A percentile compares a stretch with the other conserved stretches of the same genome.
Evolutionary conservation across 805 yeast species (phyloP).

Genomic region (Sungouiella blattae): DNA sequence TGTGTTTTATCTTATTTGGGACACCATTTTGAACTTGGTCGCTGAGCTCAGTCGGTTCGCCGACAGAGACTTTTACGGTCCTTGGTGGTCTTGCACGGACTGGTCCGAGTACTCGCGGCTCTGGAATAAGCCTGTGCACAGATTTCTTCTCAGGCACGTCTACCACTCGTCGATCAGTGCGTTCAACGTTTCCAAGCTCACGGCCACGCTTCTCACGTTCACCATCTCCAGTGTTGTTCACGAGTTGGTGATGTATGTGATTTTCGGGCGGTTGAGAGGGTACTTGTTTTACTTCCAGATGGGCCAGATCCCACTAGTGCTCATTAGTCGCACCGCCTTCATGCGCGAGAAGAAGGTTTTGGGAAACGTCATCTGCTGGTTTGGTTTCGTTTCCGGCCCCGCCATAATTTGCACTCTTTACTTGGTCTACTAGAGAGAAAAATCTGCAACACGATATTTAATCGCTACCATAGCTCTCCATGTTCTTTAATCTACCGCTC

Average conservation of each 20-base stretch:
- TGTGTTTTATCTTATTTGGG: conserved; percentile 91
- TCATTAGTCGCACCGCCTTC: conserved; percentile 55
- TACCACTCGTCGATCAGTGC: conserved; percentile 87
- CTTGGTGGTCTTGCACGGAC: conserved; percentile 95
- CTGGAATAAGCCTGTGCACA: conserved; percentile 95
- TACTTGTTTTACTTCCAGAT: conserved; percentile 79
- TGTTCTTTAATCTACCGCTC: too few species aligned
- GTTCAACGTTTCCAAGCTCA: conserved; percentile 55
- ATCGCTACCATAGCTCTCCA: conserved; percentile 1
- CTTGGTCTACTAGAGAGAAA: conserved; percentile 39
- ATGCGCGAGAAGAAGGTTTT: conserved; percentile 54
- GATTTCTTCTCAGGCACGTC: conserved; percentile 85
- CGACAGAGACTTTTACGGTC: conserved; percentile 89
- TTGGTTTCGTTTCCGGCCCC: conserved; percentile 88
- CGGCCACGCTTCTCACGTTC: conserved; percentile 78
- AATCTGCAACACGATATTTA: background rate
- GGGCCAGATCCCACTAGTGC: conserved; percentile 80
- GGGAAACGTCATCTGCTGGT: conserved; percentile 86
- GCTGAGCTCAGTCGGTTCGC: conserved; percentile 87
- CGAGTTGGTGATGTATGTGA: conserved; percentile 87
- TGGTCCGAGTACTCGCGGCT: conserved; percentile 92
- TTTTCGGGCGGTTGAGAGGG: conserved; percentile 76
- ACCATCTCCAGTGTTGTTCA: conserved; percentile 79
- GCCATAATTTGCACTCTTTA: conserved; percentile 82
- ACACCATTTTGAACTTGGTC: conserved; percentile 80